Evolutionary conservation across 108 stramenopile genomes (phyloP), one percentile per base, ranked within the genome.

Genomic region (Hondaea fermentalgiana): DNA sequence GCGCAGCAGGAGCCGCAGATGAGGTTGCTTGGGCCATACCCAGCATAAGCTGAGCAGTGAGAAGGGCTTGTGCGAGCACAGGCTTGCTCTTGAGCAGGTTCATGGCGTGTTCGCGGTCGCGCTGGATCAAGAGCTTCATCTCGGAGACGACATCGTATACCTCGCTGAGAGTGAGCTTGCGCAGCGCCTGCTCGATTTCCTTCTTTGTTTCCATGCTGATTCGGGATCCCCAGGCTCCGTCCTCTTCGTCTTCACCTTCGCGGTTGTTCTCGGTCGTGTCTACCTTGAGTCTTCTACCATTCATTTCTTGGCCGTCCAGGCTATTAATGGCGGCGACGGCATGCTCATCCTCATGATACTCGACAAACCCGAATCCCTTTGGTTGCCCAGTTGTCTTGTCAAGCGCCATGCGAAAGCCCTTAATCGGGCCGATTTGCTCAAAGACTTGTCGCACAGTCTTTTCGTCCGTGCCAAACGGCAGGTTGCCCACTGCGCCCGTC

Each of bases 31-130:
- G 72, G 5, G 72, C 72, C 72, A 83, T 83, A 1, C 72, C 72
- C 44, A 83, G 72, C 72, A 83, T 83, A 10, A 83, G 49, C 49
- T 83, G 72, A 5, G 72, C 1, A 8, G 72, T 83, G 25, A 83
- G 72, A 10, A 83, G 49, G 25, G 72, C 72, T 51, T 83, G 72
- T 5, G 72, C 72, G 47, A 83, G 49, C 44, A 83, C 72, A 6
- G 72, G 72, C 49, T 83, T 83, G 25, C 49, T 83, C 72, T 51
- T 83, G 44, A 83, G 72, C 44, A 83, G 72, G 49, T 45, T 83
- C 44, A 17, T 21, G 19, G 72, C 72, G 49, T 83, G 72, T 21
- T 83, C 72, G n/a, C 49, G 72, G 49, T 83, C 72, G n/a, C 72
- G 72, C 49, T 83, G 72, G 49, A 83, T 83, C 17, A 83, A 21